Conservation (phyloP, 139 green algal genomes). For the Coccomyxa sp. region DNA sequence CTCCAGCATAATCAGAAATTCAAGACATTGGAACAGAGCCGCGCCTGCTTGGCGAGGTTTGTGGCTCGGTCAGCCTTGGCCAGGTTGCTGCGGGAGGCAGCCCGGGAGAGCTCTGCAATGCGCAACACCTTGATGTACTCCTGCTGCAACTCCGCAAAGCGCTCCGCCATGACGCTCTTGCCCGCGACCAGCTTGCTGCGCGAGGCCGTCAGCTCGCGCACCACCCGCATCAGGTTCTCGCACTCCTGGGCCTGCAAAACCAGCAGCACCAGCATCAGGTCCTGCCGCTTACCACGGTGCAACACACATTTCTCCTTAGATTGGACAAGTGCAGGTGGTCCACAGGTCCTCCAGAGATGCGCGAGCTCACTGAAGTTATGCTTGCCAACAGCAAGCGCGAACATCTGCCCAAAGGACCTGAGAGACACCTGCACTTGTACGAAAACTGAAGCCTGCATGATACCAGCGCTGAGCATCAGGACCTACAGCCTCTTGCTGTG, state of each 20-base stretch:
- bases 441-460: too few species aligned
- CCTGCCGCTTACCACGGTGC: neutral
- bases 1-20: neutral
- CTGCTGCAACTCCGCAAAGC: constrained; percentile 54
- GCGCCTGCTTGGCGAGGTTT: constrained; percentile 11
- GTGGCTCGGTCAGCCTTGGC: constrained; percentile 7
- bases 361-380: too few species aligned
- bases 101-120: constrained; percentile 39
- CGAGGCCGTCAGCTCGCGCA: constrained; percentile 35
- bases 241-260: constrained; percentile 31
- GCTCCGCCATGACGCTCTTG: constrained; percentile 43
- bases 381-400: too few species aligned
- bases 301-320: too few species aligned
- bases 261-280: neutral
- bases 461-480: too few species aligned
- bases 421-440: too few species aligned
- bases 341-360: too few species aligned
- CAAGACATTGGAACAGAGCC: neutral
- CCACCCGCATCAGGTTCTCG: constrained; percentile 34
- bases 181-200: constrained; percentile 61
- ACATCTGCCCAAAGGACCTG: too few species aligned
- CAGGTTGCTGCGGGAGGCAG: constrained; percentile 27
- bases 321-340: too few species aligned
- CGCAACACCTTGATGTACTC: constrained; percentile 30
- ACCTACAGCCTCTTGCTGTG: too few species aligned